Conservation (phyloP, 1,284 basidiomycete genomes). For the Malassezia nana region DNA sequence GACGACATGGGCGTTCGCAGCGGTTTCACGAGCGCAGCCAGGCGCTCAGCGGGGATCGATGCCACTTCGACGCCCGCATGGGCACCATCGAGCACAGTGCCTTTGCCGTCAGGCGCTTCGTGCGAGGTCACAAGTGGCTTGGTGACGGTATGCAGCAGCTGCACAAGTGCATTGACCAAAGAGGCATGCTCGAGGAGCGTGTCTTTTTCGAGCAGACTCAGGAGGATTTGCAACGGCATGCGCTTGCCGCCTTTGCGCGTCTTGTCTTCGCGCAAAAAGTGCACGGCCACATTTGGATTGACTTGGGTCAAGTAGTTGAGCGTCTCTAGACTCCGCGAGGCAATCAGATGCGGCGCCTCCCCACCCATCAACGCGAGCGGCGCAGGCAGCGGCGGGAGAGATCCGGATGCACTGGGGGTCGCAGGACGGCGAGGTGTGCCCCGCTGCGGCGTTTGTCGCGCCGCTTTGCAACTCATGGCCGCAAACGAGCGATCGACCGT, state of each 20-base stretch:
- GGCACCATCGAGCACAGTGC: not conserved
- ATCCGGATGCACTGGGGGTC: constrained; percentile 5
- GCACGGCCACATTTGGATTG: constrained; percentile 37
- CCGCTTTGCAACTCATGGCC: constrained; percentile 57
- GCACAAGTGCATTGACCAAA: constrained; percentile 40
- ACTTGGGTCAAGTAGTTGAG: constrained; percentile 32
- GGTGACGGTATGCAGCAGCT: constrained; percentile 39
- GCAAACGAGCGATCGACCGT: constrained; percentile 88
- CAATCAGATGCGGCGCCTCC: constrained; percentile 46
- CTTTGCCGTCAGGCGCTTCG: constrained; percentile 9
- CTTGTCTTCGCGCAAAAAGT: constrained; percentile 44
- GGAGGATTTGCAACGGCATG: constrained; percentile 37
- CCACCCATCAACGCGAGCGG: constrained; percentile 45
- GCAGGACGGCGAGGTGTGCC: constrained; percentile 24
- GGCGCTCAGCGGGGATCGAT: constrained; percentile 29
- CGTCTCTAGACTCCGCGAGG: constrained; percentile 41
- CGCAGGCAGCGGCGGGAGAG: constrained; percentile 9
- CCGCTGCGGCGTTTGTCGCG: constrained; percentile 33
- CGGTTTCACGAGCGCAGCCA: constrained; percentile 39
- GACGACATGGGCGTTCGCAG: constrained; percentile 37
- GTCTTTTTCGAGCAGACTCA: constrained; percentile 37
- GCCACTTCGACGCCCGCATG: constrained; percentile 5
- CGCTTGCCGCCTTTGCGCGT: constrained; percentile 28
- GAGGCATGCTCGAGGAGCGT: constrained; percentile 37
- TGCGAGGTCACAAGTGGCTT: constrained; percentile 28